Conservation (phyloP, 352 stramenopile species). For the Globisporangium carolinianum region DNA sequence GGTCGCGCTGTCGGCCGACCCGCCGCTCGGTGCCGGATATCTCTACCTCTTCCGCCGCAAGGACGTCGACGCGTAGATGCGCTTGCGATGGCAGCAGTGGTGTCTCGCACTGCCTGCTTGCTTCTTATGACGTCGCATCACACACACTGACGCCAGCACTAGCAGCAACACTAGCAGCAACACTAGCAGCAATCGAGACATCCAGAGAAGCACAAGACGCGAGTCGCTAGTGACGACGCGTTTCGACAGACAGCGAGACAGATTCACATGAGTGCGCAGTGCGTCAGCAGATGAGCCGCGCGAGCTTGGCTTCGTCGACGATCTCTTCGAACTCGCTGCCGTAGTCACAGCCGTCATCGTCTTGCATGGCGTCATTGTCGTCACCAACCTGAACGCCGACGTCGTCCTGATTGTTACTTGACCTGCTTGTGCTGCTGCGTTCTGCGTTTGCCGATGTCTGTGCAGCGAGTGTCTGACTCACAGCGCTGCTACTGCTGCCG, state of each 20-base stretch:
- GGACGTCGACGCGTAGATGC: constrained; percentile 23
- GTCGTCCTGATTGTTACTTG: constrained; percentile 20
- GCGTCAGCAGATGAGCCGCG: constrained; percentile 37
- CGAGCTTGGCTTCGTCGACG: constrained; percentile 58
- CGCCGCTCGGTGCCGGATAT: constrained; percentile 93
- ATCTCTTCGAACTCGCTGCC: constrained; percentile 81
- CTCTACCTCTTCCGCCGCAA: constrained; percentile 92
- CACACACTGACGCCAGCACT: too few species aligned
- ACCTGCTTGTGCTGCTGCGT: not conserved
- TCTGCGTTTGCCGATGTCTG: not conserved
- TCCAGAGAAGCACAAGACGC: too few species aligned
- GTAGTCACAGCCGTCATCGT: constrained; percentile 47
- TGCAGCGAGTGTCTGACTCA: not conserved
- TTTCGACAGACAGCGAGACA: too few species aligned
- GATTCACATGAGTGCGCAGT: too few species aligned
- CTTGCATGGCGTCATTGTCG: constrained; percentile 3
- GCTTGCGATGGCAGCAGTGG: too few species aligned
- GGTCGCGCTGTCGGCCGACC: constrained; percentile 91
- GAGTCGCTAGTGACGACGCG: too few species aligned
- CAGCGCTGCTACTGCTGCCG: too few species aligned
- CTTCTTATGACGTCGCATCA: not conserved
- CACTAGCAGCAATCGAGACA: too few species aligned
- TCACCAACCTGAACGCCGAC: not conserved
- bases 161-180: too few species aligned
- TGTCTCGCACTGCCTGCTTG: not conserved